Evolutionary conservation across 331 rosid genomes (phyloP), one percentile per base, ranked within the genome.

Genomic region (Saraca asoca): DNA sequence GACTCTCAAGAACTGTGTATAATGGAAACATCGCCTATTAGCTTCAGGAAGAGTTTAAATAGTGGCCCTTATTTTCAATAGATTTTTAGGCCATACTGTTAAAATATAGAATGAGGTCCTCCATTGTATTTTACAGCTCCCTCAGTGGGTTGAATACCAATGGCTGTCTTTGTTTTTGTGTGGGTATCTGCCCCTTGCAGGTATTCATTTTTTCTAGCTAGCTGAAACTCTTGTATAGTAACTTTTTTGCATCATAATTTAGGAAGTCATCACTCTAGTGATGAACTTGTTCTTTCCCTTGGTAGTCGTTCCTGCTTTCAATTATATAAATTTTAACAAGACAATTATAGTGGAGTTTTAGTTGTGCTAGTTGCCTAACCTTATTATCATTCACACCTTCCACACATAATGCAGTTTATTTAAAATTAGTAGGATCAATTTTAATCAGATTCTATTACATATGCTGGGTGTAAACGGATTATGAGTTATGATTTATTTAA

Each of bases 141-240:
- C 62, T 59, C 48, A 69, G 67, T 68, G 66, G 65, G 73, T 59
- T 16, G 49, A 56, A 68, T 77, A 66, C 54, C 64, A 77, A 71
- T 48, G 68, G 42, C 29, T 68, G 51, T 61, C 74, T 64, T 45
- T 45, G 29, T 74, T 69, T 76, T 7, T 54, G 34, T 37, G 54
- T 63, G 69, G 35, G 5, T 61, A 57, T 69, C 83, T 73, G 88
- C 70, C 20, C 41, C 81, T 75, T 72, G 71, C 71, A 77, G 85
- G 69, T 65, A 14, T 29, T 51, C 67, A 60, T 24, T 44, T 50
- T 42, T 67, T 62, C 60, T 12, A 38, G 68, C 58, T 61, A 62
- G 73, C 76, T 62, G 71, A 61, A 77, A 69, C 80, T 81, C 34
- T 38, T 83, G 92, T 88, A 85, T 74, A 81, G 77, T 66, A 66